phyloP scores from a whole-genome alignment of 2,329 filamentous ascomycete species.

The Clonostachys rosea region DNA sequence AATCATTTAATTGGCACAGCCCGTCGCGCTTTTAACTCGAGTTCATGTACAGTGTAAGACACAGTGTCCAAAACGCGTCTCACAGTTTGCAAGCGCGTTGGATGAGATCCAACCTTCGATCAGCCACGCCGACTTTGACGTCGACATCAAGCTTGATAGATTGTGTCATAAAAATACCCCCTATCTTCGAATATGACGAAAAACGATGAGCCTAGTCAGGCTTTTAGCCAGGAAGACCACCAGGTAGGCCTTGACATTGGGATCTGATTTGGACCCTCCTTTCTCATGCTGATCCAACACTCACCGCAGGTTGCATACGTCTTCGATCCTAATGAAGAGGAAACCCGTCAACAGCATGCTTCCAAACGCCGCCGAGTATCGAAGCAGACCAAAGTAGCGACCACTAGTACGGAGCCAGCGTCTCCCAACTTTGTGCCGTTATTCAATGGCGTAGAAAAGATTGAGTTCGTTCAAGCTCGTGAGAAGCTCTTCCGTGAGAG shows the following conservation, averaged over 20 bases:
- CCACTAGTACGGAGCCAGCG: conserved; percentile 5
- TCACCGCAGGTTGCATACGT: conserved; percentile 52
- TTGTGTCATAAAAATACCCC: too few species aligned
- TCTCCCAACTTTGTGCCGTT: conserved; percentile 42
- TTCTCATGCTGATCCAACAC: conserved; percentile 7
- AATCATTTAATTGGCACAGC: not conserved
- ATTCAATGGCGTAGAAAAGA: conserved; percentile 47
- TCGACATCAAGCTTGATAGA: too few species aligned
- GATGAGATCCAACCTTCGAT: too few species aligned
- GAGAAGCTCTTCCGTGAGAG: conserved; percentile 54
- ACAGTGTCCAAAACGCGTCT: conserved; percentile 3
- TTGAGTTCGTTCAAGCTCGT: conserved; percentile 44
- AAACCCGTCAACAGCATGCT: conserved; percentile 30
- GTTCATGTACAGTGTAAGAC: not conserved
- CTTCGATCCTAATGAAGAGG: conserved; percentile 47
- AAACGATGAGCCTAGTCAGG: conserved; percentile 1
- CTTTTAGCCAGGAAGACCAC: conserved; percentile 36
- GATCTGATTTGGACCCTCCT: not conserved
- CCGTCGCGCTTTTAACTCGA: not conserved
- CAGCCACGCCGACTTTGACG: too few species aligned
- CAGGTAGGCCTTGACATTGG: conserved; percentile 21
- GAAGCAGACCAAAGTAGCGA: conserved; percentile 22
- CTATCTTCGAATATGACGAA: not conserved
- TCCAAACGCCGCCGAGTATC: conserved; percentile 54
- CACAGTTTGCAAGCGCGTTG: not conserved